Percentiles rank a stretch among this genome's conserved stretches.
Evolutionary conservation across 345 rosid genomes (phyloP).

Genomic region (Hypericum perforatum): DNA sequence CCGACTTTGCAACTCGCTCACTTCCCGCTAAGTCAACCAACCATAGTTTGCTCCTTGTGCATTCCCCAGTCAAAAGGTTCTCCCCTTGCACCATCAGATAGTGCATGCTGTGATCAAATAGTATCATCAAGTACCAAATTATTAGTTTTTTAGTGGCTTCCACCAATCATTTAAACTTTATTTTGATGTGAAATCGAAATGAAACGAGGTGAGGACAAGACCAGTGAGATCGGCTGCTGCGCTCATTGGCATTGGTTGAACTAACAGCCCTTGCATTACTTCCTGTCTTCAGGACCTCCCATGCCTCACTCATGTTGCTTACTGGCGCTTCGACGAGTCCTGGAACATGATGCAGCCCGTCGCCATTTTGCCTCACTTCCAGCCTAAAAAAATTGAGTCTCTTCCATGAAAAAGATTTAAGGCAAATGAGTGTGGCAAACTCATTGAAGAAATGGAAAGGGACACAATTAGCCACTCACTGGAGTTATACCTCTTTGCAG

Average conservation of each 20-base stretch:
- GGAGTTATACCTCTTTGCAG: constrained; percentile 49
- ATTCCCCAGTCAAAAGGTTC: constrained; percentile 74
- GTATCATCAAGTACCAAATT: not conserved
- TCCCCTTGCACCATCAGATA: constrained; percentile 89
- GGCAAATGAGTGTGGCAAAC: too few species aligned
- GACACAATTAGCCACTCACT: too few species aligned
- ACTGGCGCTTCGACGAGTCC: constrained; percentile 85
- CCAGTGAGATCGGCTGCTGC: constrained; percentile 99
- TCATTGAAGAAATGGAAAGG: too few species aligned
- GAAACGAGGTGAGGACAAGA: constrained; percentile 15
- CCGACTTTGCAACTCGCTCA: constrained; percentile 88
- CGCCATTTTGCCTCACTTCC: constrained; percentile 68
- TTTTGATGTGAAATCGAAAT: not conserved
- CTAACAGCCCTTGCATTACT: constrained; percentile 87
- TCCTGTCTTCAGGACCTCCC: constrained; percentile 89
- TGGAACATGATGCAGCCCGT: constrained; percentile 79
- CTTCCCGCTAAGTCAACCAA: constrained; percentile 98
- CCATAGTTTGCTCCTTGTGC: constrained; percentile 92
- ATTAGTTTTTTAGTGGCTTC: too few species aligned
- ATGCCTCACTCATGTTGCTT: constrained; percentile 65
- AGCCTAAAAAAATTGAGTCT: constrained; percentile 33
- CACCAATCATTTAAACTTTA: not conserved
- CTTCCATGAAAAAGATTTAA: too few species aligned
- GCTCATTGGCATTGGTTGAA: constrained; percentile 83
- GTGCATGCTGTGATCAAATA: constrained; percentile 47